Evolutionary conservation across 2,329 filamentous ascomycete species (phyloP).

Genomic region (Sporothrix inflata): DNA sequence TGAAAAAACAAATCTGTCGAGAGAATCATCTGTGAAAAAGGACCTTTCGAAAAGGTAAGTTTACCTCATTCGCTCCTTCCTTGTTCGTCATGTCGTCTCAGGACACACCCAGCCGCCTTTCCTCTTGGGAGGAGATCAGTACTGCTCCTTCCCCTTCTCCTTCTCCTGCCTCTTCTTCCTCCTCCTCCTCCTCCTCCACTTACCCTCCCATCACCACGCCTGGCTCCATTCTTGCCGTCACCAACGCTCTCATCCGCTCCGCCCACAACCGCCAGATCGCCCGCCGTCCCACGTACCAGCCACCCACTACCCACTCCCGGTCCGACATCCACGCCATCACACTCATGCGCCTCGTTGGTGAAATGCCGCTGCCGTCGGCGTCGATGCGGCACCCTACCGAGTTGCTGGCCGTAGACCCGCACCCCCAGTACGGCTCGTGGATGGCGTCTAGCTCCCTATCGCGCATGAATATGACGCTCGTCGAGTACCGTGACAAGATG

Average conservation of each 20-base stretch:
- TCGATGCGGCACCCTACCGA: neutral
- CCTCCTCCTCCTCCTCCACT: neutral
- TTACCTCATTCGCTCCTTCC: neutral
- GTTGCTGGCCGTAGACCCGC: neutral
- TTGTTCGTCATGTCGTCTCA: neutral
- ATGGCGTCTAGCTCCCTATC: neutral
- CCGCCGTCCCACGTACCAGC: neutral
- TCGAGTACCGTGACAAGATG: constrained; percentile 23
- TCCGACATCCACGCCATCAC: no score
- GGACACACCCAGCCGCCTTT: neutral
- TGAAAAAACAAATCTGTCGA: neutral
- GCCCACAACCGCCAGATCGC: neutral
- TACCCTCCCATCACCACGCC: neutral
- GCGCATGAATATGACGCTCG: neutral
- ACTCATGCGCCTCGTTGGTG: no score
- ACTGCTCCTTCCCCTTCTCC: neutral
- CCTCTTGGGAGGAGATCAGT: neutral
- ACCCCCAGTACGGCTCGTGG: neutral
- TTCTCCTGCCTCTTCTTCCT: neutral
- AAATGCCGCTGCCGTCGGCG: neutral
- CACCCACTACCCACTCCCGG: no score
- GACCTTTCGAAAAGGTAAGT: neutral
- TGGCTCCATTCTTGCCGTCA: neutral
- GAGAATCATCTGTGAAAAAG: neutral
- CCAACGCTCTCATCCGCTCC: neutral